Evolutionary conservation across 805 yeast genomes (phyloP).

Genomic region (Hagleromyces aurorensis): DNA sequence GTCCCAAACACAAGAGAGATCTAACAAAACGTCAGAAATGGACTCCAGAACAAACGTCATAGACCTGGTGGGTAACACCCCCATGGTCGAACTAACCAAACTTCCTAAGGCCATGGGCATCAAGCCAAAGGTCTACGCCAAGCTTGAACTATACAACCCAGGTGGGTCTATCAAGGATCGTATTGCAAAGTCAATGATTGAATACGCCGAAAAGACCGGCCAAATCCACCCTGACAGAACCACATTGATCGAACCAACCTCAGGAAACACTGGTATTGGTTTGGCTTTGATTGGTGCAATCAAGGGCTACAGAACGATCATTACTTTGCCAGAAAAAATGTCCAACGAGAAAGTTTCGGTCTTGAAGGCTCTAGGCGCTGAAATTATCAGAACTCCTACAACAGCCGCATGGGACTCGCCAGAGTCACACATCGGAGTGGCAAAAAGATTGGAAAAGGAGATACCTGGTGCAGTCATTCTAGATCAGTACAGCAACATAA

Average conservation of each 20-base stretch:
- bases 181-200: conserved; percentile 80
- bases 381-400: conserved; percentile 83
- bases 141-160: conserved; percentile 76
- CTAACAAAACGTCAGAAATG: conserved; percentile 3
- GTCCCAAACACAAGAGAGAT: background rate
- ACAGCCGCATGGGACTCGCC: conserved; percentile 93
- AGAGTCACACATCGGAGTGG: conserved; percentile 86
- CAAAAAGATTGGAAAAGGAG: conserved; percentile 69
- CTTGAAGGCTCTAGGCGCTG: conserved; percentile 83
- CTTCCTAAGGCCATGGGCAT: conserved; percentile 71
- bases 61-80: conserved; percentile 81
- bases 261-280: conserved; percentile 90
- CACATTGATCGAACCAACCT: conserved; percentile 81
- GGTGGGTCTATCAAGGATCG: conserved; percentile 90
- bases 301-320: conserved; percentile 77
- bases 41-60: conserved; percentile 41
- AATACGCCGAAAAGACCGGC: conserved; percentile 74
- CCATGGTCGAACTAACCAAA: conserved; percentile 63
- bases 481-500: conserved; percentile 72
- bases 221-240: conserved; percentile 69
- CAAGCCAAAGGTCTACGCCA: conserved; percentile 63
- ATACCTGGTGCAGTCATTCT: conserved; percentile 78
- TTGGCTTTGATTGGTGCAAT: conserved; percentile 82
- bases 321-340: conserved; percentile 88
- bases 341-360: conserved; percentile 85